Evolutionary conservation across 148 eudicot species (phyloP).

Genomic region (Chenopodium formosanum): DNA sequence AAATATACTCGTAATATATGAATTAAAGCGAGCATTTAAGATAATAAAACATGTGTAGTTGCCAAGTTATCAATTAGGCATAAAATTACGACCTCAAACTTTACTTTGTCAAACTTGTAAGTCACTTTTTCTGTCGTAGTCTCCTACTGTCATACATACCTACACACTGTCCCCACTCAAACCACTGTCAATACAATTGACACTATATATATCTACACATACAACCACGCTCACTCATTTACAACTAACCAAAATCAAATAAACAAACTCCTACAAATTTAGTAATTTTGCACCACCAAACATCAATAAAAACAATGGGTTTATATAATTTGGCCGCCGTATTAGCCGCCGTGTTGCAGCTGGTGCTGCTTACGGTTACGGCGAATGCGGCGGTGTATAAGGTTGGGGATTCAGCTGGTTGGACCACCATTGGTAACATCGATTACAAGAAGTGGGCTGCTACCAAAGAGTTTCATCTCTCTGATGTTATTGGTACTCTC

Average conservation of each 20-base stretch:
- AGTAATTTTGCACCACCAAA: not conserved
- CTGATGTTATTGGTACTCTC: slow-evolving; percentile 64
- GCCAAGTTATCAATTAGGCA: slow-evolving; percentile 9
- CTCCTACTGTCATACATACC: too few species aligned
- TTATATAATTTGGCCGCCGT: not conserved
- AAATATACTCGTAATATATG: too few species aligned
- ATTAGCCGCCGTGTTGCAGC: not conserved
- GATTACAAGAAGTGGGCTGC: slow-evolving; percentile 86
- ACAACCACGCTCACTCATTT: not conserved
- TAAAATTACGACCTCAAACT: not conserved
- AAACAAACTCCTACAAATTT: not conserved
- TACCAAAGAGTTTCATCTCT: slow-evolving; percentile 58
- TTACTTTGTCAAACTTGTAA: not conserved
- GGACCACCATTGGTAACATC: slow-evolving; percentile 84
- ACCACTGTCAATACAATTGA: not conserved
- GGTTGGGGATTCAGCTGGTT: slow-evolving; percentile 84
- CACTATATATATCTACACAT: not conserved
- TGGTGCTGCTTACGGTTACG: not conserved
- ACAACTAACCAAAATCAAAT: not conserved
- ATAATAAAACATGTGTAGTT: not conserved
- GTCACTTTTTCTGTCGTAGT: not conserved
- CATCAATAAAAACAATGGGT: not conserved
- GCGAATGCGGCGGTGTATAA: slow-evolving; percentile 52
- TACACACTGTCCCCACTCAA: not conserved
- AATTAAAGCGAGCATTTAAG: too few species aligned